Base-by-base conservation (phyloP, 371 early-diverging fungal species). In the Dinochytrium kinnereticum region DNA sequence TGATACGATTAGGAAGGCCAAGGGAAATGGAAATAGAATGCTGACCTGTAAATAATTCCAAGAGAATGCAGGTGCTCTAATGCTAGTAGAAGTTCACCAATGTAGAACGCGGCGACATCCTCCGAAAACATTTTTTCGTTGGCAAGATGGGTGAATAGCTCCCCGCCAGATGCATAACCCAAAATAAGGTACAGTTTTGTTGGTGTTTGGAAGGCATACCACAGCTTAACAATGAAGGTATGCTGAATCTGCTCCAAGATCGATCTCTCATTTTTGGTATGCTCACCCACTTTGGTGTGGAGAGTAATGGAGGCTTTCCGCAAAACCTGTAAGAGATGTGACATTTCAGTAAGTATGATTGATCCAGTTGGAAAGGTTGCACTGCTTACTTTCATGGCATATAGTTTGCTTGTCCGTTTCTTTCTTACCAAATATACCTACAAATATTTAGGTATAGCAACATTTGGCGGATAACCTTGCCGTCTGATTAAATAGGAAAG, bases 321-420 rank as follows among this genome's bases (percentile, higher is more conserved):
- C 49, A 97, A 86, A 1, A 94, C n/a, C n/a, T n/a, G n/a, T n/a
- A n/a, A n/a, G n/a, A n/a, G n/a, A n/a, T n/a, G n/a, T n/a, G n/a
- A n/a, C n/a, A n/a, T n/a, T n/a, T n/a, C n/a, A n/a, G n/a, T n/a
- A n/a, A n/a, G n/a, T n/a, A n/a, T n/a, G n/a, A n/a, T n/a, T n/a
- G n/a, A n/a, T n/a, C n/a, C n/a, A n/a, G n/a, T n/a, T n/a, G n/a
- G n/a, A n/a, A n/a, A n/a, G n/a, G n/a, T n/a, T n/a, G n/a, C n/a
- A n/a, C n/a, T n/a, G n/a, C n/a, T n/a, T n/a, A n/a, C 95, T 81
- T 97, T 97, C 96, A 97, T 96, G 1, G 97, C 97, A 80, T 90
- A 97, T 24, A 91, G 81, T 31, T 83, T 55, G 39, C 49, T 17
- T 30, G 89, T 86, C 37, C 78, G 78, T 75, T 88, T 88, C 78